Base-by-base conservation (phyloP, 1,139 yeast species). In the Lodderomyces elongisporus region DNA sequence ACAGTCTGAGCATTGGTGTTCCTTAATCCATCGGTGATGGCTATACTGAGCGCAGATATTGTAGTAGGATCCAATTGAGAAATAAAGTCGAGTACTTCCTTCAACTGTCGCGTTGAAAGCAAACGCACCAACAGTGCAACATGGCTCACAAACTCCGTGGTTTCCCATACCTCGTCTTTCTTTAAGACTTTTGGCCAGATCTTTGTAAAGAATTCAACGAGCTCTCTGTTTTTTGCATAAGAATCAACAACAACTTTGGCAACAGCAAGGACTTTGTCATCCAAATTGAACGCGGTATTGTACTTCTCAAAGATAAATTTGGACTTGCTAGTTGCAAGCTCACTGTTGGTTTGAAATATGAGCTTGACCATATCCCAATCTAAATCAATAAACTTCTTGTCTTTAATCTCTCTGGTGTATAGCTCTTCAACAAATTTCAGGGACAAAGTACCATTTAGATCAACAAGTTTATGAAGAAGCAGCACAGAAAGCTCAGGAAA, bases 221-320 rank as follows among this genome's bases (percentile, higher is more conserved):
- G 59, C 35, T 80, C 87, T 60, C 93, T 72, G 5, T 80, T 80
- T 43, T 63, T 70, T 4, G 67, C 60, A 47, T 68, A 73, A 8
- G 81, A 71, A 7, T 60, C 55, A 3, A 77, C 54, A 12, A 79
- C 42, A 17, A 62, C 58, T 2, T 52, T 47, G 31, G 70, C 67
- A n/a, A 74, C 36, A 4, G 44, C 38, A 7, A 44, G 35, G 1
- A 40, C 25, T 1, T 40, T 30, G 5, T 37, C 34, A 9, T 39
- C 37, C 7, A 33, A 24, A 12, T 30, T 32, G 35, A 36, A 29
- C 16, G 17, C 34, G 6, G 46, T 34, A 9, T 31, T 28, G 12
- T 58, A 47, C 13, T 44, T 30, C 3, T 46, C 43, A n/a, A 59
- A 39, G 4, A 60, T 46, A 2, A 43, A 45, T 31, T 61, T 44